Base-by-base conservation (phyloP, 768 basidiomycete genomes). In the Ramaria rubella region DNA sequence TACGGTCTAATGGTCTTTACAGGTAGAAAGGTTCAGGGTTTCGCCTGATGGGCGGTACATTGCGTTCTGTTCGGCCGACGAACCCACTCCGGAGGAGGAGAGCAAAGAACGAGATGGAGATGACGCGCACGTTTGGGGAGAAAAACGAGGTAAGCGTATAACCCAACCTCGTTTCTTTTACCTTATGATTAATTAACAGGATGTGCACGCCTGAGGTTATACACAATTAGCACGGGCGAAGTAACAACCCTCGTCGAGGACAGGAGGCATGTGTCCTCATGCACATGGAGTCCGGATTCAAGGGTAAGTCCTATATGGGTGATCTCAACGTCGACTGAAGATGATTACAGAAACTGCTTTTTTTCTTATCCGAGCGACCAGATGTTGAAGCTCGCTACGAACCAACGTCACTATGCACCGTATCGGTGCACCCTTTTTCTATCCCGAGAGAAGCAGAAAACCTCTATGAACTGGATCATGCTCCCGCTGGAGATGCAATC, bases 41-140 rank as follows among this genome's bases (percentile, higher is more conserved):
- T 58, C 57, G 5, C 60, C 57, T 14, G 57, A 60, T 42, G 60
- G 60, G 21, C 45, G 42, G n/a, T 60, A 58, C 42, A 58, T 60
- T 23, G 60, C 57, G 7, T 60, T 53, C 40, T 26, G 23, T 4
- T 53, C 56, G 21, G 33, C 52, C 15, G 38, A 45, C 23, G 60
- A 60, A 30, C 51, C 56, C 17, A 60, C 51, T 29, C 34, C 36
- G 12, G 60, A 58, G 24, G 57, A 60, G 33, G 33, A 60, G 51
- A 34, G 43, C 3, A 60, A 60, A 43, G 45, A 58, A 24, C 49
- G 46, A 46, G 42, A 52, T 9, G 58, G 58, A 36, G 60, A 60
- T 34, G 60, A 60, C 31, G 50, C 60, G 2, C 24, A 46, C 30
- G 48, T 60, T 9, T 60, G 52, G 44, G 55, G 57, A 27, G 60